These are phyloP conservation scores for Fusarium chuoi DNA, from an alignment of 2,329 filamentous ascomycete genomes.

Conservation along the genomic window DNA sequence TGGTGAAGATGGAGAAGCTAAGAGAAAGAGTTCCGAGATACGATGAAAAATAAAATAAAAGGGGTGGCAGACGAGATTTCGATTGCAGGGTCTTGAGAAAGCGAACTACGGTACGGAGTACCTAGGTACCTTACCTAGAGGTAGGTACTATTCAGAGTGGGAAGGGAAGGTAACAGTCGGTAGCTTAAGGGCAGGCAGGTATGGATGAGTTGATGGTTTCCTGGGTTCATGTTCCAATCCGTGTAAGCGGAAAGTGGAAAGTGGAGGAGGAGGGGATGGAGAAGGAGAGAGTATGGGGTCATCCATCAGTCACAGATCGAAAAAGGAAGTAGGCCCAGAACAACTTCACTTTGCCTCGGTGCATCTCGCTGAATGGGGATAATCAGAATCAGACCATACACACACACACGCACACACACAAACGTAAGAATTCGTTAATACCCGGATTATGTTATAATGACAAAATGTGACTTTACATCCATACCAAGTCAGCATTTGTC, in stretches of 20 bases:
- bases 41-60: constrained; percentile 11
- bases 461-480: constrained; percentile 7
- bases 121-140: too few relatives aligned
- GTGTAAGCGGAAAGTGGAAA: constrained; percentile 28
- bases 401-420: constrained; percentile 26
- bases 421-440: constrained; percentile 19
- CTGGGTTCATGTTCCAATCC: constrained; percentile 8
- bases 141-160: constrained; percentile 5
- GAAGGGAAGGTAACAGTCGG: constrained; percentile 19
- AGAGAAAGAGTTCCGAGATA: neutral
- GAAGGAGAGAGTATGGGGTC: constrained; percentile 14
- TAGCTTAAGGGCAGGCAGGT: neutral
- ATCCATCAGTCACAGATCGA: constrained; percentile 36
- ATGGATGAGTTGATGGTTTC: constrained; percentile 17
- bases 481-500: neutral
- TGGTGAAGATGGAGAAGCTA: constrained; percentile 1
- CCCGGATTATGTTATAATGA: constrained; percentile 15
- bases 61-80: constrained; percentile 24
- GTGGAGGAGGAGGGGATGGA: constrained; percentile 9
- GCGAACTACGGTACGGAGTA: too few relatives aligned
- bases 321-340: constrained; percentile 43
- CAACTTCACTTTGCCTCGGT: constrained; percentile 33
- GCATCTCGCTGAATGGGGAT: constrained; percentile 43
- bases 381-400: constrained; percentile 39
- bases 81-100: constrained; percentile 16